Evolutionary conservation across 306 rosid species (phyloP).

Genomic region (Cyamopsis tetragonoloba): DNA sequence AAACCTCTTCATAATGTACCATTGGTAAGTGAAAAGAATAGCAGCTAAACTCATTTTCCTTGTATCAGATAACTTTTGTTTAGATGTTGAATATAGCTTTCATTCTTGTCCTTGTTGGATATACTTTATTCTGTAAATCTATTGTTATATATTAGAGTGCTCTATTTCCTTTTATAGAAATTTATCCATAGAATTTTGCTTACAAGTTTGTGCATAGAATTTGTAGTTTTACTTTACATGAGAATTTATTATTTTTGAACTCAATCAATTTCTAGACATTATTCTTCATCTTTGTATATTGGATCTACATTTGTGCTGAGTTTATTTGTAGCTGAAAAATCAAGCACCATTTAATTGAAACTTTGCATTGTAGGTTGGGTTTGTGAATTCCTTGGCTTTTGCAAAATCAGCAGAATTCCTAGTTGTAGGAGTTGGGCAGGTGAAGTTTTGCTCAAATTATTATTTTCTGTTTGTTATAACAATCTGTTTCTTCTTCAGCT

Average conservation of each 20-base stretch:
- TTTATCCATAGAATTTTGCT: too few relatives aligned
- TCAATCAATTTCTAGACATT: background rate
- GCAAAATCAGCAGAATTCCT: constrained; percentile 78
- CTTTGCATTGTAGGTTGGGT: constrained; percentile 67
- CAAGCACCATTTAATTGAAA: background rate
- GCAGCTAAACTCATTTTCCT: background rate
- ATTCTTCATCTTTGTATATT: background rate
- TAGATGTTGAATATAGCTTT: constrained; percentile 2
- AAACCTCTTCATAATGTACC: constrained; percentile 56
- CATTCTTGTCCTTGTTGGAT: background rate
- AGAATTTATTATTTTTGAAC: background rate
- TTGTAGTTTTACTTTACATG: background rate
- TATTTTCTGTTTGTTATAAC: background rate
- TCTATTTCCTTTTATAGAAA: background rate
- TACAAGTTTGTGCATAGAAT: background rate
- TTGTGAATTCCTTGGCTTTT: constrained; percentile 86
- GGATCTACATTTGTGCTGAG: background rate
- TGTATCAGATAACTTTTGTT: background rate
- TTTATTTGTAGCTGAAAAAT: constrained; percentile 7
- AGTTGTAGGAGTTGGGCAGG: constrained; percentile 96
- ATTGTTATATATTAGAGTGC: background rate
- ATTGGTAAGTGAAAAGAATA: constrained; percentile 60
- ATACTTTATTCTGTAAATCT: background rate
- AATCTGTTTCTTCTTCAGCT: background rate
- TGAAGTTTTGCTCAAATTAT: constrained; percentile 16